These are phyloP conservation scores for Blastobotrys indianensis DNA, from an alignment of 1,139 yeast genomes.

Conservation along the genomic window DNA sequence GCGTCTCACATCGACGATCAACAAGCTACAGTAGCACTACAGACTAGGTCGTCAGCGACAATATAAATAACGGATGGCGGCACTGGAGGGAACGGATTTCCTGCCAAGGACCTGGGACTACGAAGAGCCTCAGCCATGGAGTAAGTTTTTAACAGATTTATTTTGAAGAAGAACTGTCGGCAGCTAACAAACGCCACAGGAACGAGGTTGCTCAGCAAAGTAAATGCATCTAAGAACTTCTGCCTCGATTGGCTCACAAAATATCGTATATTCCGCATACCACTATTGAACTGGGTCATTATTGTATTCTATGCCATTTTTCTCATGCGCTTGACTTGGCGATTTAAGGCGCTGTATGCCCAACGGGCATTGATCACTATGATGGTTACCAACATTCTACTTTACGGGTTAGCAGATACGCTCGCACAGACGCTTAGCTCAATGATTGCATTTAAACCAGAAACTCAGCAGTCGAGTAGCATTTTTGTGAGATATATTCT, in stretches of 20 bases:
- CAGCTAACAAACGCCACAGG: no score
- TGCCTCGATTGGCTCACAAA: slow-evolving; percentile 24
- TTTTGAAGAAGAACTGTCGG: no score
- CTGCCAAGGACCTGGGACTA: no score
- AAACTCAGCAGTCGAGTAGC: slow-evolving; percentile 20
- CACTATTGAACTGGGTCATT: slow-evolving; percentile 34
- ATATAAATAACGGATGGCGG: no score
- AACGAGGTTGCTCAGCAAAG: background rate
- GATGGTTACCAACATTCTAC: slow-evolving; percentile 70
- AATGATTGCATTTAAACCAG: slow-evolving; percentile 26
- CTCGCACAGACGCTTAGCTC: slow-evolving; percentile 67
- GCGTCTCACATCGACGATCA: no score
- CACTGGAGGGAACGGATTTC: no score
- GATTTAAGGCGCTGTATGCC: slow-evolving; percentile 49
- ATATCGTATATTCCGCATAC: slow-evolving; percentile 28
- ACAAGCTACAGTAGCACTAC: no score
- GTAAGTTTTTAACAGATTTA: no score
- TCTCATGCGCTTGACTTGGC: slow-evolving; percentile 31
- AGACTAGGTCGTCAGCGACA: no score
- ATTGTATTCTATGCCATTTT: slow-evolving; percentile 29
- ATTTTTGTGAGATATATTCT: slow-evolving; percentile 30
- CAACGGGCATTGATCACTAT: slow-evolving; percentile 68
- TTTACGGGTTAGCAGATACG: slow-evolving; percentile 85
- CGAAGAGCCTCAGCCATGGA: no score
- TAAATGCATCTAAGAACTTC: slow-evolving; percentile 6